A percentile compares a stretch with the other conserved stretches of the same genome.
phyloP scores from a whole-genome alignment of 805 yeast genomes.

The Starmerella roubikii region DNA sequence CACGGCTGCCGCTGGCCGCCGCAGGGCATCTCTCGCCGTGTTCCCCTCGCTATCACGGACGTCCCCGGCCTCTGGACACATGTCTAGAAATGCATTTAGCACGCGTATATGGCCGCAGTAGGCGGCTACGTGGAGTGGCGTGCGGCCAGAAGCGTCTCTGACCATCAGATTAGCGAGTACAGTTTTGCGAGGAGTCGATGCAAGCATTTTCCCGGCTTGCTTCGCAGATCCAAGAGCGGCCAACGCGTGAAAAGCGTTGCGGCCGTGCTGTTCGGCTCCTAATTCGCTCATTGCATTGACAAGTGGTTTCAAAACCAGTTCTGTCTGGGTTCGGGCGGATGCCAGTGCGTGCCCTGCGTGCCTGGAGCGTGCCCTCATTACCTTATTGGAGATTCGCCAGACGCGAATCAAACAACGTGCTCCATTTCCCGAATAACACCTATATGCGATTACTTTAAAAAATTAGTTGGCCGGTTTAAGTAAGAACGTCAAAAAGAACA shows the following conservation, averaged over 20 bases:
- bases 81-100: conserved; percentile 13
- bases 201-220: conserved; percentile 8
- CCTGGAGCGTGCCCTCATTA: too few species aligned
- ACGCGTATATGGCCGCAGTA: conserved; percentile 15
- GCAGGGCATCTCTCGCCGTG: conserved; percentile 13
- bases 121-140: conserved; percentile 22
- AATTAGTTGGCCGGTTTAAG: conserved; percentile 4
- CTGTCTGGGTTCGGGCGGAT: too few species aligned
- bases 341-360: too few species aligned
- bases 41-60: conserved; percentile 13
- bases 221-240: conserved; percentile 17
- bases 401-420: too few species aligned
- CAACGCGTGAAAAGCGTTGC: conserved; percentile 20
- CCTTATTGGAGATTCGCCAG: too few species aligned
- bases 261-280: conserved; percentile 11
- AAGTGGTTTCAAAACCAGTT: too few species aligned
- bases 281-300: conserved; percentile 9
- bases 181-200: conserved; percentile 8
- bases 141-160: conserved; percentile 16
- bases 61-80: conserved; percentile 14
- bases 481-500: conserved; percentile 11
- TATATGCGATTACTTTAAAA: not conserved
- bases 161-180: conserved; percentile 12
- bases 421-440: too few species aligned
- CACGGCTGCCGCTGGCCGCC: conserved; percentile 10